Percentiles rank a stretch among this genome's conserved stretches.
Evolutionary conservation across 2,329 filamentous ascomycete genomes (phyloP).

Genomic region (Phaeosphaeria sp.): DNA sequence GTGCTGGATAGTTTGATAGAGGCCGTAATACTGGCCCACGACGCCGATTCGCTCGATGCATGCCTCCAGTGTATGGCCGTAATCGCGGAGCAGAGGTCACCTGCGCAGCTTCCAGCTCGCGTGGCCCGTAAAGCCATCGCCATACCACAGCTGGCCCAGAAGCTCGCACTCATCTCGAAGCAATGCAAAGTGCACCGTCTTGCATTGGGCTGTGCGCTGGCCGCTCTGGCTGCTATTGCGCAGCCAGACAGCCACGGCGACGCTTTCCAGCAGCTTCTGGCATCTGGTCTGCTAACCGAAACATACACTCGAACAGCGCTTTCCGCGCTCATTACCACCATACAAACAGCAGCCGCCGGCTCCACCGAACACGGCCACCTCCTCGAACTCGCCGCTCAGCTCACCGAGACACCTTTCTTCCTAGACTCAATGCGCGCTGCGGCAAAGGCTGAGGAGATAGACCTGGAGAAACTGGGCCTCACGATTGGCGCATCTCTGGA

Average conservation of each 20-base stretch:
- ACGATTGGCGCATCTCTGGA: constrained; percentile 25
- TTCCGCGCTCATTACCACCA: constrained; percentile 68
- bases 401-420: constrained; percentile 37
- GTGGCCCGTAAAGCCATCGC: constrained; percentile 74
- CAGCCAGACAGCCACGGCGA: constrained; percentile 25
- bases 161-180: constrained; percentile 67
- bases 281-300: constrained; percentile 66
- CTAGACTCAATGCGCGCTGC: constrained; percentile 70
- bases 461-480: constrained; percentile 69
- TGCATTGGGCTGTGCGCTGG: constrained; percentile 72
- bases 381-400: constrained; percentile 37
- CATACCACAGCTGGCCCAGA: constrained; percentile 64
- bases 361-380: constrained; percentile 40
- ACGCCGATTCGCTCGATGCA: constrained; percentile 72
- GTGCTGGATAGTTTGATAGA: constrained; percentile 90
- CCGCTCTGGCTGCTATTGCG: constrained; percentile 26
- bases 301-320: constrained; percentile 70
- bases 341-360: constrained; percentile 25
- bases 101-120: constrained; percentile 71
- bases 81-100: constrained; percentile 78
- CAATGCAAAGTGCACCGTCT: constrained; percentile 75
- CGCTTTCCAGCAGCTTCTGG: constrained; percentile 67
- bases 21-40: constrained; percentile 80
- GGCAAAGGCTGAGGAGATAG: constrained; percentile 71
- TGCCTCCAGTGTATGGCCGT: constrained; percentile 82